Conservation (phyloP, 768 basidiomycete species). For the Lentinus brumalis region DNA sequence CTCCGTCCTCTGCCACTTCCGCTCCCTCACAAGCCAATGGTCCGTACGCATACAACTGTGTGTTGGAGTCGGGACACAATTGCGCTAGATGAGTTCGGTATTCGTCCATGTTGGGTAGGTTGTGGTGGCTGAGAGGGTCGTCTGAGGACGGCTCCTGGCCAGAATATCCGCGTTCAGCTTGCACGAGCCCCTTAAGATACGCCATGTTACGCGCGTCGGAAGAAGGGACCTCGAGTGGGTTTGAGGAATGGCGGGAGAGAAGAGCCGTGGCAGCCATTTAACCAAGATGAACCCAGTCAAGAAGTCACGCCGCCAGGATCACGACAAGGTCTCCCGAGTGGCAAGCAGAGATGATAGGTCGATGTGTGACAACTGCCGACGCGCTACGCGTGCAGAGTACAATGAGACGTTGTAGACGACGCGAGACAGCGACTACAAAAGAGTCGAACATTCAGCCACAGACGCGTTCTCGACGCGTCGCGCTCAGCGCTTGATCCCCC, state of each 20-base stretch:
- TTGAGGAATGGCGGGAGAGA: constrained; percentile 73
- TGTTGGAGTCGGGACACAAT: constrained; percentile 37
- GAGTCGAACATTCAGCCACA: constrained; percentile 16
- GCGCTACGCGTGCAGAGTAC: neutral
- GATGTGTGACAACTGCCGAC: neutral
- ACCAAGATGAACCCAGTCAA: constrained; percentile 10
- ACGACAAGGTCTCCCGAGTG: neutral
- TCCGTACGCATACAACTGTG: constrained; percentile 4
- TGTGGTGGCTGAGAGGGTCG: constrained; percentile 47
- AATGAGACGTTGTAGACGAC: neutral
- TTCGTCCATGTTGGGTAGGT: constrained; percentile 41
- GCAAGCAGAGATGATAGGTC: neutral
- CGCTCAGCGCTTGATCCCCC: neutral
- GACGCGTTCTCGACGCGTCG: constrained; percentile 13
- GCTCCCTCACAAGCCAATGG: neutral
- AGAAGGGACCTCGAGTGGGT: constrained; percentile 69
- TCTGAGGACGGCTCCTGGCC: constrained; percentile 46
- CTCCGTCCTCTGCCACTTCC: constrained; percentile 18
- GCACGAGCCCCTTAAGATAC: constrained; percentile 42
- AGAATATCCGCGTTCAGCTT: constrained; percentile 34
- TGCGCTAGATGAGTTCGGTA: constrained; percentile 55
- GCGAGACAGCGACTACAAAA: neutral
- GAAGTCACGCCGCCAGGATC: neutral
- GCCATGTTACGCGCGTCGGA: constrained; percentile 55
- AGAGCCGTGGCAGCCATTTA: constrained; percentile 40